A percentile compares a stretch with the other conserved stretches of the same genome.
These are phyloP conservation scores for Myriosclerotinia duriaeana DNA, from an alignment of 2,329 filamentous ascomycete species.

Conservation along the genomic window DNA sequence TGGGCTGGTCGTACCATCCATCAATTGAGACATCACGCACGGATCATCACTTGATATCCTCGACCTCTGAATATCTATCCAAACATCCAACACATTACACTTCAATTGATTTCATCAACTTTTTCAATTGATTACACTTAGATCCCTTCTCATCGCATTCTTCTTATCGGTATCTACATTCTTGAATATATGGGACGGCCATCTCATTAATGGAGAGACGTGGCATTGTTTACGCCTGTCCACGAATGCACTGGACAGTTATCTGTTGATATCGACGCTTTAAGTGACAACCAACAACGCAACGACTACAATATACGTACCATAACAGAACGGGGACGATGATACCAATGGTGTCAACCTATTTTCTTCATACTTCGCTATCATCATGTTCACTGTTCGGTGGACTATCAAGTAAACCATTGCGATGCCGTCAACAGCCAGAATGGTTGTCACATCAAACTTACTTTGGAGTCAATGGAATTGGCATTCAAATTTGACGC, in stretches of 20 bases:
- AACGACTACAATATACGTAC: neutral
- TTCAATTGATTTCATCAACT: neutral
- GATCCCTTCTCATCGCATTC: neutral
- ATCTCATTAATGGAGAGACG: neutral
- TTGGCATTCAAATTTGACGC: neutral
- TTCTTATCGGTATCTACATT: neutral
- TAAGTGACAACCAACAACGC: neutral
- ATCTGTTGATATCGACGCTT: neutral
- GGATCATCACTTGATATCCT: neutral
- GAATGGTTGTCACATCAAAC: neutral
- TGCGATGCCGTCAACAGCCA: neutral
- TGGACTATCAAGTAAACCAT: neutral
- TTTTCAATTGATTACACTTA: neutral
- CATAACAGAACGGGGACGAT: neutral
- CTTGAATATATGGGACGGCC: neutral
- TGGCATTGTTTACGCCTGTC: neutral
- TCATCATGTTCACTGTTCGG: neutral
- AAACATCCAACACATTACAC: neutral
- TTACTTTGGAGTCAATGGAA: neutral
- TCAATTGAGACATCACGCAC: neutral
- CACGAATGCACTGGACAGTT: neutral
- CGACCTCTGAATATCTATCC: neutral
- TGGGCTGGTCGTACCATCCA: too few relatives aligned
- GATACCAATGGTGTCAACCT: neutral
- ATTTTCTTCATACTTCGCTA: neutral